Base-by-base conservation (phyloP, 805 yeast species). In the Candida endomychidarum region DNA sequence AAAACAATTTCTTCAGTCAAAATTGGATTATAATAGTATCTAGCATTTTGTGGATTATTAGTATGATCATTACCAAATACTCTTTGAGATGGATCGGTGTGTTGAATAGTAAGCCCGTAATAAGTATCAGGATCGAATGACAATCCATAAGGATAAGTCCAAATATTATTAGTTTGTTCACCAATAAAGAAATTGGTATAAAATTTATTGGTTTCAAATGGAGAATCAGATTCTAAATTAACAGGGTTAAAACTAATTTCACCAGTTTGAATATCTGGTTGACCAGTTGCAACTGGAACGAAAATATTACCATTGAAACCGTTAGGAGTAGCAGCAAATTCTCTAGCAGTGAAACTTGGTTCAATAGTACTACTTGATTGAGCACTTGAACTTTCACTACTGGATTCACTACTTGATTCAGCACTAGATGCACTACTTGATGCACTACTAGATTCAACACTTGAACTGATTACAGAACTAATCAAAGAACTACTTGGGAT, bases 131-230 rank as follows among this genome's bases (percentile, higher is more conserved):
- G n/a, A n/a, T 70, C 67, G 74, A 78, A 77, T 71, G 76, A 81
- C 27, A 80, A 58, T 2, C 75, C 69, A 54, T 82, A 85, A 16
- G 95, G 93, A 50, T 77, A 79, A 6, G 81, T 70, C 63, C 74
- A 84, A 2, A 73, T 74, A 26, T 78, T 72, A 37, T 70, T 65
- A 17, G 66, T 61, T 58, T 79, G 86, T 37, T 58, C 61, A 16
- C 69, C 82, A 17, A 82, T 63, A 47, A 80, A 61, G 51, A 83
- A 52, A 56, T 86, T 85, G 26, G 78, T 75, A 61, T 78, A 83
- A 58, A 85, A 86, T 61, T 83, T 85, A 67, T 86, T 85, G 16
- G 95, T 86, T 52, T 80, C 78, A 44, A 74, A 68, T 6, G 72
- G 74, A 5, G 43, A 47, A 23, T 76, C 77, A 3, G 50, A 49